phyloP scores from a whole-genome alignment of 1,284 basidiomycete genomes.

The Irpex sp. region DNA sequence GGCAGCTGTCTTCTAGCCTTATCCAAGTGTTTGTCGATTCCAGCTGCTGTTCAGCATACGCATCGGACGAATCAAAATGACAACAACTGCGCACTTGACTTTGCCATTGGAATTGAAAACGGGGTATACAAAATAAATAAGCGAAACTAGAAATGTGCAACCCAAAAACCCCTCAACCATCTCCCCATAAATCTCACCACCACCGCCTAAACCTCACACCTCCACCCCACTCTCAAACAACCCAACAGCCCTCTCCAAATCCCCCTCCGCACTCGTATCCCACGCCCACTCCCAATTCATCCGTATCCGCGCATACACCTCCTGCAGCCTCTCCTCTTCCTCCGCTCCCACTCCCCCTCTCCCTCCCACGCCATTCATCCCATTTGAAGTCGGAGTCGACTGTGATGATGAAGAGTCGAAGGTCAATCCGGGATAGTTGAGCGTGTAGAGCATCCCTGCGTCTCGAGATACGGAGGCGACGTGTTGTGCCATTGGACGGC shows the following conservation, averaged over 20 bases:
- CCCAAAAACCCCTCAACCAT: too few species aligned
- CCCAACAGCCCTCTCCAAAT: conserved; percentile 24
- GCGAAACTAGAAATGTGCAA: too few species aligned
- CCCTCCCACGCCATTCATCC: background rate
- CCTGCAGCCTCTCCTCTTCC: conserved; percentile 22
- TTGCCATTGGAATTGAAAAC: too few species aligned
- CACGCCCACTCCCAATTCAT: conserved; percentile 39
- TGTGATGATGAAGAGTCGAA: background rate
- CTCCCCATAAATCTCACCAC: too few species aligned
- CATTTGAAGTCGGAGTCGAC: background rate
- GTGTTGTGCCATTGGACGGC: conserved; percentile 36
- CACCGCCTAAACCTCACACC: background rate
- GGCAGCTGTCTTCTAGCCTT: too few species aligned
- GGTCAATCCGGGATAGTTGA: conserved; percentile 27
- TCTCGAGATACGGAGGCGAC: conserved; percentile 28
- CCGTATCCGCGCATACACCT: conserved; percentile 22
- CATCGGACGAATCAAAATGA: too few species aligned
- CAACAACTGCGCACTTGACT: too few species aligned
- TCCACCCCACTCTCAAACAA: conserved; percentile 13
- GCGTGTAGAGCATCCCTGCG: conserved; percentile 30
- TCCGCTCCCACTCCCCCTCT: conserved; percentile 6
- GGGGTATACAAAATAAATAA: too few species aligned
- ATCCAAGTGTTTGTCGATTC: too few species aligned
- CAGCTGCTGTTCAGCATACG: too few species aligned
- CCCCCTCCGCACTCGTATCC: conserved; percentile 32